phyloP scores from a whole-genome alignment of 2,329 filamentous ascomycete species.

The Beauveria rudraprayagi region DNA sequence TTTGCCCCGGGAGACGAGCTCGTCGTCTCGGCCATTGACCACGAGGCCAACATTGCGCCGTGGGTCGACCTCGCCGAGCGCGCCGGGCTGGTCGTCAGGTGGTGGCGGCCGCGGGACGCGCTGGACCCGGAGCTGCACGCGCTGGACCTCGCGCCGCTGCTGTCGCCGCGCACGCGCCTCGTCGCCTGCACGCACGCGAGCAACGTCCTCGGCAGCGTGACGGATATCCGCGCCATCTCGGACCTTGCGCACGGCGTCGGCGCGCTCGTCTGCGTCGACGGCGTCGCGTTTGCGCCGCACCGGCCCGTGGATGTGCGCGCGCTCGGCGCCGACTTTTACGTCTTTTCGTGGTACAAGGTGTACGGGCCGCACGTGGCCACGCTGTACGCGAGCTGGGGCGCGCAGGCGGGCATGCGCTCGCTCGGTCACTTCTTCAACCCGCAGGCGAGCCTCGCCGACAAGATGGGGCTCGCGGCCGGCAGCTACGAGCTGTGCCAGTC shows the following conservation, averaged over 20 bases:
- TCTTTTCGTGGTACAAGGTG: conserved; percentile 78
- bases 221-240: conserved; percentile 50
- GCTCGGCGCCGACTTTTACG: conserved; percentile 66
- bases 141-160: conserved; percentile 47
- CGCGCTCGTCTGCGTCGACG: conserved; percentile 64
- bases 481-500: conserved; percentile 63
- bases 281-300: conserved; percentile 70
- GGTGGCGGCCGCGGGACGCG: conserved; percentile 51
- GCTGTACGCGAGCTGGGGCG: conserved; percentile 54
- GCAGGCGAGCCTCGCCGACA: conserved; percentile 50
- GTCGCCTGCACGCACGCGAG: conserved; percentile 67
- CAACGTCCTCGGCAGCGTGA: conserved; percentile 66
- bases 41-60: conserved; percentile 68
- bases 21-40: conserved; percentile 63
- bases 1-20: conserved; percentile 57
- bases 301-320: conserved; percentile 58
- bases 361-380: conserved; percentile 69
- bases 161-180: conserved; percentile 57
- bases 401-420: conserved; percentile 47
- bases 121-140: conserved; percentile 51
- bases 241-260: conserved; percentile 38
- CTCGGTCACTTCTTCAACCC: conserved; percentile 62
- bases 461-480: conserved; percentile 55
- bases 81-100: conserved; percentile 55
- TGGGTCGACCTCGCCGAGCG: conserved; percentile 62